A percentile compares a stretch with the other conserved stretches of the same genome.
Conservation (phyloP, 306 rosid genomes). For the Alnus glutinosa region DNA sequence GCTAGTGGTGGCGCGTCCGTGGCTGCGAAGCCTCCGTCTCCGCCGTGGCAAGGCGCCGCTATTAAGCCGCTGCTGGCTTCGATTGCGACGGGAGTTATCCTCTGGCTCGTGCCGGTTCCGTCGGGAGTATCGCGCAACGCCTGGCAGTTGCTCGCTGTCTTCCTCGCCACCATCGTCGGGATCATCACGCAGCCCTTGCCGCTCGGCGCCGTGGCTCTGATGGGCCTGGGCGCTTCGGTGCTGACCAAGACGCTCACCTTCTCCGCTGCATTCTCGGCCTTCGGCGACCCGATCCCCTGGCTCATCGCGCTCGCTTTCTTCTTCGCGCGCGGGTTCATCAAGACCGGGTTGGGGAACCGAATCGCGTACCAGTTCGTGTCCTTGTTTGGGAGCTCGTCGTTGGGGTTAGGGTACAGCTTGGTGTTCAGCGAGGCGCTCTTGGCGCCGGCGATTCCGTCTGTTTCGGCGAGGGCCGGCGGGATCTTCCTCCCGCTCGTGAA, state of each 20-base stretch:
- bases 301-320: constrained; percentile 91
- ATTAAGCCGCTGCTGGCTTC: constrained; percentile 79
- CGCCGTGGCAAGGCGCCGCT: constrained; percentile 90
- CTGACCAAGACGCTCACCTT: constrained; percentile 87
- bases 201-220: constrained; percentile 85
- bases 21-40: constrained; percentile 35
- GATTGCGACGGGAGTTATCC: constrained; percentile 63
- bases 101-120: constrained; percentile 91
- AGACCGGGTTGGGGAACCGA: constrained; percentile 93
- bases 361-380: constrained; percentile 89
- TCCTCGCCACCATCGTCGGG: constrained; percentile 89
- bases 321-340: constrained; percentile 94
- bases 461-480: constrained; percentile 93
- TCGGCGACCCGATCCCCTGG: constrained; percentile 98
- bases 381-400: constrained; percentile 87
- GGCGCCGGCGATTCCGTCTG: constrained; percentile 96
- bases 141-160: constrained; percentile 88
- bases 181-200: constrained; percentile 93
- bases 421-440: constrained; percentile 92
- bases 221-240: constrained; percentile 86
- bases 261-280: constrained; percentile 88
- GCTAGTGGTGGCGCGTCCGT: constrained; percentile 23
- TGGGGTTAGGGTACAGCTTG: constrained; percentile 91
- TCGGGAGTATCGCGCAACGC: constrained; percentile 72
- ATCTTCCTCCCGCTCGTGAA: constrained; percentile 90